Percentiles rank a stretch among this genome's conserved stretches.
Conservation (phyloP, 2,329 filamentous ascomycete species). For the Neofusicoccum laricinum region DNA sequence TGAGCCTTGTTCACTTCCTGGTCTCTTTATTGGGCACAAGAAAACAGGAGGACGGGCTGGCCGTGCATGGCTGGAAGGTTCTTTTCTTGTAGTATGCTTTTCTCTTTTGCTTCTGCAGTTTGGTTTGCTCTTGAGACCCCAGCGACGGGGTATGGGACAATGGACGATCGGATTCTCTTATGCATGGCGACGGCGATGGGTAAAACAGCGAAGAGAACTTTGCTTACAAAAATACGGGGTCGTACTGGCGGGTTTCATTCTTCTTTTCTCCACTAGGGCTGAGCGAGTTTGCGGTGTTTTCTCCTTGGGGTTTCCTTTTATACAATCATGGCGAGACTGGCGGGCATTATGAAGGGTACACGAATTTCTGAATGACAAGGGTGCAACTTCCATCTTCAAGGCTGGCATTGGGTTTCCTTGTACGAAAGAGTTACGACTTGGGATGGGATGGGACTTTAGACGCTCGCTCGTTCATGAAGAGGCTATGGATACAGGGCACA, state of each 20-base stretch:
- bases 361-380: background rate
- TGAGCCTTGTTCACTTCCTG: background rate
- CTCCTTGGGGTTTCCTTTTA: background rate
- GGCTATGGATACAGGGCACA: background rate
- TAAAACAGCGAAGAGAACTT: background rate
- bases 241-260: background rate
- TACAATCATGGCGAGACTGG: background rate
- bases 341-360: background rate
- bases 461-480: background rate
- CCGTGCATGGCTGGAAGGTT: background rate
- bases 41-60: background rate
- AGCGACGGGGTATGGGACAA: background rate
- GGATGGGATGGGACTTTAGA: background rate
- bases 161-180: background rate
- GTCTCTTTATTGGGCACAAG: background rate
- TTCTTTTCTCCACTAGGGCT: background rate
- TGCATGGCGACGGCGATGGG: constrained; percentile 13
- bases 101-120: background rate
- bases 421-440: background rate
- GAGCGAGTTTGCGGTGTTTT: background rate
- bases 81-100: constrained; percentile 5
- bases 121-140: background rate
- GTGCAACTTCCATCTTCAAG: background rate
- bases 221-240: background rate
- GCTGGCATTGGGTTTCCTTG: background rate